phyloP scores from a whole-genome alignment of 1,284 basidiomycete genomes.

The Trametes versicolor region DNA sequence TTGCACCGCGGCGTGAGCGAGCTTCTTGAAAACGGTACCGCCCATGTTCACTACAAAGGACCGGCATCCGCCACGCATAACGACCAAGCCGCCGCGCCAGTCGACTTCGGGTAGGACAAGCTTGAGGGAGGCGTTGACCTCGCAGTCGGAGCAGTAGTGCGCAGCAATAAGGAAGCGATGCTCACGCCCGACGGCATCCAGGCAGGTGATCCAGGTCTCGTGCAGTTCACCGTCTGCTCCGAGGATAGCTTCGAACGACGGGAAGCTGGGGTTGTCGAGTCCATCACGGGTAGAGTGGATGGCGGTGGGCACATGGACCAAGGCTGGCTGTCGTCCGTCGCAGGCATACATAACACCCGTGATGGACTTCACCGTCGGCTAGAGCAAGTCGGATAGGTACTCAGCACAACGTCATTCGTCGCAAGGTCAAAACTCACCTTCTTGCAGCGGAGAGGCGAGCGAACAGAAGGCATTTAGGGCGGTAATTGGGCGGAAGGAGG shows the following conservation, averaged over 20 bases:
- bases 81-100: conserved; percentile 8
- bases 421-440: background rate
- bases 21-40: background rate
- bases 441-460: background rate
- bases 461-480: background rate
- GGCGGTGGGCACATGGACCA: background rate
- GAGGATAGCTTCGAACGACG: conserved; percentile 10
- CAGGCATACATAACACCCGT: background rate
- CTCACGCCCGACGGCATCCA: background rate
- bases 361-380: conserved; percentile 1
- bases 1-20: conserved; percentile 2
- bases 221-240: background rate
- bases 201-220: conserved; percentile 2
- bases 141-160: background rate
- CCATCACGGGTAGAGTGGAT: conserved; percentile 5
- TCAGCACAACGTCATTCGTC: background rate
- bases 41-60: conserved; percentile 12
- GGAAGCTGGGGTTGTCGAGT: conserved; percentile 2
- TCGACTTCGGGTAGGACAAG: background rate
- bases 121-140: conserved; percentile 5
- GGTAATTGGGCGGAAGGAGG: background rate
- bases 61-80: conserved; percentile 12
- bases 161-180: conserved; percentile 13
- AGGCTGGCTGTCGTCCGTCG: background rate
- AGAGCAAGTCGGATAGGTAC: no score